Conservation (phyloP, 306 rosid genomes). For the Medicago arabica region DNA sequence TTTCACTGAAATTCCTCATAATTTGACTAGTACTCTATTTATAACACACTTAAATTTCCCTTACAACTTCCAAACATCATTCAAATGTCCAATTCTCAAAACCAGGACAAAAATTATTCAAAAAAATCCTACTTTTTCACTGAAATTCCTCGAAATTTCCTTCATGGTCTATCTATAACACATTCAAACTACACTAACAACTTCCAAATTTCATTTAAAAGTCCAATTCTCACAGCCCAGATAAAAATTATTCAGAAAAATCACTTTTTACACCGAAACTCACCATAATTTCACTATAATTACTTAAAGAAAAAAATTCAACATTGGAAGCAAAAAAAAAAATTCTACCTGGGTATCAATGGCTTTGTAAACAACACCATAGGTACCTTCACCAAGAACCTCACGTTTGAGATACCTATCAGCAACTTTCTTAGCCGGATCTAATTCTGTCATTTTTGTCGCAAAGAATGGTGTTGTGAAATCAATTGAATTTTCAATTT, state of each 20-base stretch:
- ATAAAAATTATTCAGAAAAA: slow-evolving; percentile 7
- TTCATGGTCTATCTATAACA: too few relatives aligned
- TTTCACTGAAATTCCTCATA: slow-evolving; percentile 7
- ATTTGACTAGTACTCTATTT: neutral
- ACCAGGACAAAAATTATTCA: neutral
- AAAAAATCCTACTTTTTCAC: neutral
- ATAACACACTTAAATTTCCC: slow-evolving; percentile 15
- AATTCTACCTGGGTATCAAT: slow-evolving; percentile 82
- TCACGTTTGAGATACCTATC: slow-evolving; percentile 97
- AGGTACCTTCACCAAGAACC: slow-evolving; percentile 97
- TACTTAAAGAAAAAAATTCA: neutral
- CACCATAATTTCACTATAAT: neutral
- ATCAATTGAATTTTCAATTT: neutral
- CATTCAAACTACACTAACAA: too few relatives aligned
- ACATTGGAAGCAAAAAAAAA: neutral
- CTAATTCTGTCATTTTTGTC: slow-evolving; percentile 60
- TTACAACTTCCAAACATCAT: slow-evolving; percentile 21
- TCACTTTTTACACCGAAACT: neutral
- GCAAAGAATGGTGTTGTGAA: neutral
- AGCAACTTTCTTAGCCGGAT: slow-evolving; percentile 83
- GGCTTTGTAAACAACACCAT: slow-evolving; percentile 97
- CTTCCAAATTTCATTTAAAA: too few relatives aligned
- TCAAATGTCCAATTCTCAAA: slow-evolving; percentile 16
- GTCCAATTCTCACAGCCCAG: too few relatives aligned
- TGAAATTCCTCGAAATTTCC: too few relatives aligned